Base-by-base conservation (phyloP, 495 filamentous ascomycete genomes). In the Hyaloscypha bicolor region DNA sequence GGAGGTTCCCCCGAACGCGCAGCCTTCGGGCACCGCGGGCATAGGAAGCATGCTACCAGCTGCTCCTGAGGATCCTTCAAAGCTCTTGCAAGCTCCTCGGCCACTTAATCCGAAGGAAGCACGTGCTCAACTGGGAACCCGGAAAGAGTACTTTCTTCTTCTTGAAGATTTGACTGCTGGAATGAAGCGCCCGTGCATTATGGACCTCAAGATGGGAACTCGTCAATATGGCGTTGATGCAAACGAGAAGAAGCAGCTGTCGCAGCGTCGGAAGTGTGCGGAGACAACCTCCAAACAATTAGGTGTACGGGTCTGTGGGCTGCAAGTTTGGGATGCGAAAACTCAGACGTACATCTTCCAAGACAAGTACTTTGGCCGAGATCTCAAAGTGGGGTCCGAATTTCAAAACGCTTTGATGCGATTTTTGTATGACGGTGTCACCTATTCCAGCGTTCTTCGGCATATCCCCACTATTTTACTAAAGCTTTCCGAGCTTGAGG, bases 181-280 rank as follows among this genome's bases (percentile, higher is more conserved):
- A 39, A 97, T 99, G 94, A 92, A 91, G 74, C 89, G 90, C 37
- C 95, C 95, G 14, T 98, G 95, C 78, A 95, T 97, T 51, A 89
- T 99, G 71, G 95, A 99, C 77, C 82, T 99, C 66, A 99, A 99
- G 77, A 99, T 99, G 95, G 95, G 95, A 12, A 99, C 95, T n/a
- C 88, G 95, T 4, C 95, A 99, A 75, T 97, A 97, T 77, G 95
- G 95, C 16, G 86, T 97, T n/a, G 94, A 97, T 67, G 95, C 95
- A 9, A 86, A 84, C 59, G 89, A 94, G 51, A 94, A 95, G 79
- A 99, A 99, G 76, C 91, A 93, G 65, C 88, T 91, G 63, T 97
- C 95, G 0, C 95, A 99, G 76, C 87, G 91, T 57, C 89, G 89
- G 61, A 99, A 99, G 76, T 97, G 94, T 75, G 91, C 92, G 67